Evolutionary conservation across 495 filamentous ascomycete genomes (phyloP).

Genomic region (Daldinia loculata): DNA sequence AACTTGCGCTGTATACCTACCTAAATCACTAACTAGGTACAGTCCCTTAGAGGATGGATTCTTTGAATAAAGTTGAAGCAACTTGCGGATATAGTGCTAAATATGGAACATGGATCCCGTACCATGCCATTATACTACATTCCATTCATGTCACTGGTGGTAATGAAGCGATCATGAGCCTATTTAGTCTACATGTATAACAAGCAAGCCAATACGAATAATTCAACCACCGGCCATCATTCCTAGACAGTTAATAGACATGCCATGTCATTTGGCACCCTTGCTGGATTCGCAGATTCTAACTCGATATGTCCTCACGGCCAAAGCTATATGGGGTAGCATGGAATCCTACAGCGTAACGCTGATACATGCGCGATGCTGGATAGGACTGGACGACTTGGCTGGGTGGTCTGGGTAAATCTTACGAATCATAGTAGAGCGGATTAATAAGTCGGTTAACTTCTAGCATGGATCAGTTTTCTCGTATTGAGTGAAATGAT

Average conservation of each 20-base stretch:
- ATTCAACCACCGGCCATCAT: not conserved
- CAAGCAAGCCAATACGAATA: not conserved
- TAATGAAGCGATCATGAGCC: not conserved
- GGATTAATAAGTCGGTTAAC: not conserved
- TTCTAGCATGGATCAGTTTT: not conserved
- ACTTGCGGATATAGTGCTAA: not conserved
- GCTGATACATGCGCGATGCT: not conserved
- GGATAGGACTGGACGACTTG: not conserved
- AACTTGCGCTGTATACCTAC: no score
- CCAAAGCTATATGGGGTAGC: not conserved
- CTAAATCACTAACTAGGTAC: no score
- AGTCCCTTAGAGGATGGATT: no score
- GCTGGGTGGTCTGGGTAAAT: not conserved
- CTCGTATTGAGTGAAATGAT: not conserved
- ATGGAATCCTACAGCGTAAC: conserved; percentile 7
- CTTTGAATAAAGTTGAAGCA: not conserved
- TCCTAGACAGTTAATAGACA: not conserved
- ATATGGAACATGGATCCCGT: not conserved
- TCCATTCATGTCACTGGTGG: not conserved
- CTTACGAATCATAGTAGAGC: not conserved
- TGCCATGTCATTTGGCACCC: not conserved
- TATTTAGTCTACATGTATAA: not conserved
- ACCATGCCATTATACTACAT: not conserved
- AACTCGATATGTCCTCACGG: not conserved
- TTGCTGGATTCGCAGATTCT: not conserved